Base-by-base conservation (phyloP, 192 early-diverging fungal species). In the Backusella psychrophila region DNA sequence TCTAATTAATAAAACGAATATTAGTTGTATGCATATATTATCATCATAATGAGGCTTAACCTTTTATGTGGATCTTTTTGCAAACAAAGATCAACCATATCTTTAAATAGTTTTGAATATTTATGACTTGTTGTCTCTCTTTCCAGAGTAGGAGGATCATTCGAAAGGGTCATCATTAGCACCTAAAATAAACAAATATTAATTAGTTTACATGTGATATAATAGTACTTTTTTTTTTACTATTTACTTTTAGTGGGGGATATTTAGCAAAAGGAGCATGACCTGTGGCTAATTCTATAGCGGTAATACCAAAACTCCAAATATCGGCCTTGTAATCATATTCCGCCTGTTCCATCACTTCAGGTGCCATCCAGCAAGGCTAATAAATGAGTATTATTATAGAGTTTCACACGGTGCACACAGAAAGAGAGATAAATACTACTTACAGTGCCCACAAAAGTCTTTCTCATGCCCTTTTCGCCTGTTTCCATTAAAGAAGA, bases 251-350 rank as follows among this genome's bases (percentile, higher is more conserved):
- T 68, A 96, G 78, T 7, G 95, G 94, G 26, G 95, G 93, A 74
- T 88, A 94, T 80, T 95, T 95, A 11, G 95, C 94, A 79, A 94
- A 95, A 17, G 95, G 95, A 8, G 95, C 95, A 78, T 94, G 92
- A 15, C 95, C 95, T n/a, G 92, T 94, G 7, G 95, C 93, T n/a
- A 96, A 78, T 80, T 96, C 95, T 59, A 96, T 81, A 7, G 92
- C 88, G 11, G 95, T 96, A 53, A 96, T 96, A 42, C 95, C 95
- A 85, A 96, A 96, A 75, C 90, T 92, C 95, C 95, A 96, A 72
- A 96, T 96, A 77, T 96, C 95, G 5, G 95, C 95, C 78, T 95
- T 95, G 78, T 90, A 95, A 78, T 95, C 92, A 84, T 96, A 96
- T 6, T 92, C 93, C 8, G 87, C 87, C 76, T 96, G 95, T 74